Conservation (phyloP, 768 basidiomycete species). For the Pleurotus cornucopiae region DNA sequence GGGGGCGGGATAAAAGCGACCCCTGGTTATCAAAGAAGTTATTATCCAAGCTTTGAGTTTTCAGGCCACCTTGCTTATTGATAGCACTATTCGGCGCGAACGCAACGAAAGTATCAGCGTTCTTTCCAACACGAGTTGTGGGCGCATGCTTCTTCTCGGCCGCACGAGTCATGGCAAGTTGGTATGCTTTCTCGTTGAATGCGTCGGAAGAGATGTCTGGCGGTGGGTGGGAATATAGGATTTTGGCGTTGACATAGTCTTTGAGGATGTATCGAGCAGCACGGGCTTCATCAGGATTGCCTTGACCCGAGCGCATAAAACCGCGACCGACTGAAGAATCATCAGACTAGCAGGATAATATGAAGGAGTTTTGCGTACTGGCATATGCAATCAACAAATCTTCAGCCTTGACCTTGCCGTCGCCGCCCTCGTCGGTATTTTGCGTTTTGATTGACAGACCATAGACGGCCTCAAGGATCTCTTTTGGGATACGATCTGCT, state of each 20-base stretch:
- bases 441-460: constrained; percentile 71
- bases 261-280: constrained; percentile 91
- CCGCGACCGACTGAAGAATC: constrained; percentile 75
- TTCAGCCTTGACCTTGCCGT: constrained; percentile 68
- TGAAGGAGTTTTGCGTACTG: constrained; percentile 50
- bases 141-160: constrained; percentile 88
- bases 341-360: too few species aligned
- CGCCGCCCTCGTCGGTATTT: constrained; percentile 78
- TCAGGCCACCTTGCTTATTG: constrained; percentile 34
- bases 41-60: constrained; percentile 69
- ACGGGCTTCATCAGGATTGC: constrained; percentile 95
- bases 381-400: constrained; percentile 87
- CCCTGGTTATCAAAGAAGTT: constrained; percentile 72
- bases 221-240: constrained; percentile 90
- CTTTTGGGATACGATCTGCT: constrained; percentile 71
- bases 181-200: constrained; percentile 75
- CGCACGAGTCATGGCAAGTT: constrained; percentile 52
- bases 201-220: constrained; percentile 58
- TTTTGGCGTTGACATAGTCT: constrained; percentile 93
- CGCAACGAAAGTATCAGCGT: constrained; percentile 77
- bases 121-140: constrained; percentile 77
- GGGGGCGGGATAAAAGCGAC: constrained; percentile 52
- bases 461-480: constrained; percentile 86
- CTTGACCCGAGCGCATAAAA: constrained; percentile 89
- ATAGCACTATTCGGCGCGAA: constrained; percentile 20